phyloP scores from a whole-genome alignment of 768 basidiomycete genomes.

The Chalciporus pseudorubinellus region DNA sequence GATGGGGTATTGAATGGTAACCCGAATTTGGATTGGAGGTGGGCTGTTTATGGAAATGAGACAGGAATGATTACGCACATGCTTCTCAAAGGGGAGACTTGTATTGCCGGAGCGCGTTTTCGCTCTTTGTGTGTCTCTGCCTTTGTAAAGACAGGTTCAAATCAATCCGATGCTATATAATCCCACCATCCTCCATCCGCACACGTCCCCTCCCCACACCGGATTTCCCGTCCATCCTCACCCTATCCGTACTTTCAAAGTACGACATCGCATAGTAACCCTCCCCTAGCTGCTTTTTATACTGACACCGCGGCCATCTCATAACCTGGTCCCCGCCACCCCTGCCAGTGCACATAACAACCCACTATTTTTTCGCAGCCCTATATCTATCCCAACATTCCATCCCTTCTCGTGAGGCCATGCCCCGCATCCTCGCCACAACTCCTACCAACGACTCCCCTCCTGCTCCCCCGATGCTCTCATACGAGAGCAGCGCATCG shows the following conservation, averaged over 20 bases:
- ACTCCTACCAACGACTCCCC: constrained; percentile 6
- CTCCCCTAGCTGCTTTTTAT: neutral
- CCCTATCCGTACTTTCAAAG: no score
- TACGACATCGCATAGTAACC: neutral
- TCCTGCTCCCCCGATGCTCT: constrained; percentile 8
- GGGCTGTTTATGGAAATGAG: constrained; percentile 11
- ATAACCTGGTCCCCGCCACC: constrained; percentile 3
- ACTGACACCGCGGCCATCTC: constrained; percentile 1
- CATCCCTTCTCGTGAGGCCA: neutral
- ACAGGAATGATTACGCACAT: constrained; percentile 29
- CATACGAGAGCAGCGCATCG: constrained; percentile 17
- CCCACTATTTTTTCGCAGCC: constrained; percentile 1
- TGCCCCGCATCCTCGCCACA: neutral
- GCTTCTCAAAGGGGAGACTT: constrained; percentile 23
- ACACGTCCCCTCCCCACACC: neutral
- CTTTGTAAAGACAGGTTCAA: constrained; percentile 11
- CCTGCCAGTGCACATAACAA: constrained; percentile 4
- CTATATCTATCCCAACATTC: neutral
- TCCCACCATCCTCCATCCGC: constrained; percentile 20
- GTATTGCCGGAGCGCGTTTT: constrained; percentile 23
- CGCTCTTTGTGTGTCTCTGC: constrained; percentile 30
- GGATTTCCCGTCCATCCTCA: no score
- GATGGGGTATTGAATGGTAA: constrained; percentile 18
- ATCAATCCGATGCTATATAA: constrained; percentile 31
- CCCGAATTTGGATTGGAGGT: constrained; percentile 17